These are phyloP conservation scores for Penicillium corylophilum DNA, from an alignment of 2,329 filamentous ascomycete species.

Conservation along the genomic window DNA sequence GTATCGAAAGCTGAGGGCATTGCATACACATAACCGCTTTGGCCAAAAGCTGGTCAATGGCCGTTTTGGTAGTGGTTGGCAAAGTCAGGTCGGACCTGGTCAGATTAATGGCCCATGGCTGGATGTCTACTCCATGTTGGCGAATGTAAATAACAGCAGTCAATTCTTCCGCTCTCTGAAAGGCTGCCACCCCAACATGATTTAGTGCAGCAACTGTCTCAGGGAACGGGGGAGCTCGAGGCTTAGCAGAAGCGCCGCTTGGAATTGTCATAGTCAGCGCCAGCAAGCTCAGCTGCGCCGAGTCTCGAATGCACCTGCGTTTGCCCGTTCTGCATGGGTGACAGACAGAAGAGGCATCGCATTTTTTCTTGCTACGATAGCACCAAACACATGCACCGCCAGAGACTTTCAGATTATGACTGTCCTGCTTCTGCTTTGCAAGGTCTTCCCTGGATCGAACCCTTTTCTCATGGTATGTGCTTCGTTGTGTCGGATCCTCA, in stretches of 20 bases:
- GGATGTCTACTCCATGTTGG: background rate
- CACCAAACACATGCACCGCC: conserved; percentile 34
- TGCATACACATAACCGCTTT: conserved; percentile 6
- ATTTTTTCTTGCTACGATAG: conserved; percentile 29
- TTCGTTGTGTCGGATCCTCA: conserved; percentile 17
- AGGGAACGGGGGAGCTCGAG: background rate
- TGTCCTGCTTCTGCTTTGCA: conserved; percentile 16
- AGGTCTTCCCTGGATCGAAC: conserved; percentile 13
- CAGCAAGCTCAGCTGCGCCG: conserved; percentile 17
- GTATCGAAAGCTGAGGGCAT: conserved; percentile 1
- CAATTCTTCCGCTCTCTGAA: background rate
- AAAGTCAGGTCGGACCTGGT: background rate
- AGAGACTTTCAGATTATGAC: conserved; percentile 16
- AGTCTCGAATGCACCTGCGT: conserved; percentile 23
- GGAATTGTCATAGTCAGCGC: background rate
- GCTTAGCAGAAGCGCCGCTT: background rate
- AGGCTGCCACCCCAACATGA: conserved; percentile 1
- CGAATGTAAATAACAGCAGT: conserved; percentile 16
- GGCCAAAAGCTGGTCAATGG: conserved; percentile 2
- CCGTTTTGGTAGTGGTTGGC: background rate
- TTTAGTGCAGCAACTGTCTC: background rate
- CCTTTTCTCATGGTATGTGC: conserved; percentile 3
- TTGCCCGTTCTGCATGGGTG: conserved; percentile 23
- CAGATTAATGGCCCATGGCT: conserved; percentile 11
- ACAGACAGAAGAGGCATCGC: conserved; percentile 8